Evolutionary conservation across 139 green algal species (phyloP), one percentile per base, ranked within the genome.

Genomic region (Chlamydomonas sphaeroides): DNA sequence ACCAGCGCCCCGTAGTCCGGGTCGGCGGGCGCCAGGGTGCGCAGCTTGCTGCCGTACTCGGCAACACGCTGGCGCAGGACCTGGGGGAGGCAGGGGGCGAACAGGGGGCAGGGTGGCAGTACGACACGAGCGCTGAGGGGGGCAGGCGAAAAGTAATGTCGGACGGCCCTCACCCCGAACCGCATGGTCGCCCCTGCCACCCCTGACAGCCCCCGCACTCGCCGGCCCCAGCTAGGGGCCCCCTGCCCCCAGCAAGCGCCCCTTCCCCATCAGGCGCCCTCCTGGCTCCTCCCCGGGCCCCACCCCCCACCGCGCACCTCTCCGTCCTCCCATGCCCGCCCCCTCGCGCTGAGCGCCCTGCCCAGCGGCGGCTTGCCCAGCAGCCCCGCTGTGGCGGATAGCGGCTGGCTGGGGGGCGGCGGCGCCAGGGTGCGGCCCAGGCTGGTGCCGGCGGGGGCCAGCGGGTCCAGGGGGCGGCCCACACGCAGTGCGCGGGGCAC

Each of bases 391-490:
- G 28, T 62, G 53, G 6, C 49, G 18, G 18, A 56, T 3, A 17
- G 49, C 25, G 49, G 49, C 49, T 11, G 49, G 49, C 18, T 20
- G 21, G 6, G 25, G 49, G 18, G 49, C 25, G 49, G 49, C 25
- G 49, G 18, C 49, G 49, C 49, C 56, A 53, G 11, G 33, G 51
- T 25, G 33, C 68, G 56, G 26, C 17, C 56, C 25, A 56, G 38
- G 72, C 51, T 15, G 35, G 38, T n/a, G 72, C 25, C 30, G 59
- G 33, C 39, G n/a, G 59, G 70, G 56, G 36, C 72, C 39, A 80
- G 73, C 8, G 75, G 61, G 32, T 82, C 75, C 75, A 82, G 75
- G 33, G 75, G 75, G 23, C 75, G 75, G 23, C 75, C 75, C 23
- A 82, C 75, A 21, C 75, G 75, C n/a, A 62, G 42, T 18, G 75